A percentile compares a stretch with the other conserved stretches of the same genome.
Evolutionary conservation across 176 grass and related monocot genomes (phyloP).

Genomic region (Musa schizocarpa): DNA sequence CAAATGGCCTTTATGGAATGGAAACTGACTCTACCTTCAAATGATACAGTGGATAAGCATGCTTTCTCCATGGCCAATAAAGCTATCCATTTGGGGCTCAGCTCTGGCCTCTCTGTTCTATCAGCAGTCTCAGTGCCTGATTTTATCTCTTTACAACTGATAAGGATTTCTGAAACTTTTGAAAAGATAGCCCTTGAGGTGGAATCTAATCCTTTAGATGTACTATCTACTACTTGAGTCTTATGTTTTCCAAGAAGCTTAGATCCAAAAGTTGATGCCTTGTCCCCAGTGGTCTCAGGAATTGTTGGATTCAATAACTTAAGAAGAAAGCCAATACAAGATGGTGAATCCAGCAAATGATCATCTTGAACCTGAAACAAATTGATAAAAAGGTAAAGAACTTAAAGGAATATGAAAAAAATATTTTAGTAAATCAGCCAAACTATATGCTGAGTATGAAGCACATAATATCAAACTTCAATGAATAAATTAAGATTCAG

Average conservation of each 20-base stretch:
- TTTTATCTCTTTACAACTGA: conserved; percentile 95
- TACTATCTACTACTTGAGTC: conserved; percentile 42
- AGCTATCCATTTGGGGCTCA: conserved; percentile 93
- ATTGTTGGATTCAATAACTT: conserved; percentile 81
- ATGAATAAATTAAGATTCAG: too few species aligned
- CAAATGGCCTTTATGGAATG: too few species aligned
- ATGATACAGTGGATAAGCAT: conserved; percentile 77
- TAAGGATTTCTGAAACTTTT: conserved; percentile 91
- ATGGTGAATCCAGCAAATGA: conserved; percentile 79
- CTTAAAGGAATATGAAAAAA: conserved; percentile 36
- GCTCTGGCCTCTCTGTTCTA: conserved; percentile 53
- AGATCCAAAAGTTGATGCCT: conserved; percentile 70
- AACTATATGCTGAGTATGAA: too few species aligned
- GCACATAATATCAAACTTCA: too few species aligned
- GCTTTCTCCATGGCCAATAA: conserved; percentile 98
- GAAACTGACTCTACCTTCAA: conserved; percentile 56
- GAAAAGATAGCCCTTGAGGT: conserved; percentile 60
- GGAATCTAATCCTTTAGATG: conserved; percentile 68
- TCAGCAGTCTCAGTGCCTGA: conserved; percentile 32
- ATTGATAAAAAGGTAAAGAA: conserved; percentile 18
- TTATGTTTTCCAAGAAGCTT: conserved; percentile 90
- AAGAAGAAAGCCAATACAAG: conserved; percentile 79
- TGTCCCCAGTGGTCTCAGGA: conserved; percentile 32
- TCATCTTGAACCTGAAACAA: conserved; percentile 73
- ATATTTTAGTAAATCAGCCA: background rate